Evolutionary conservation across 306 rosid species (phyloP), one percentile per base, ranked within the genome.

Genomic region (Neltuma alba): DNA sequence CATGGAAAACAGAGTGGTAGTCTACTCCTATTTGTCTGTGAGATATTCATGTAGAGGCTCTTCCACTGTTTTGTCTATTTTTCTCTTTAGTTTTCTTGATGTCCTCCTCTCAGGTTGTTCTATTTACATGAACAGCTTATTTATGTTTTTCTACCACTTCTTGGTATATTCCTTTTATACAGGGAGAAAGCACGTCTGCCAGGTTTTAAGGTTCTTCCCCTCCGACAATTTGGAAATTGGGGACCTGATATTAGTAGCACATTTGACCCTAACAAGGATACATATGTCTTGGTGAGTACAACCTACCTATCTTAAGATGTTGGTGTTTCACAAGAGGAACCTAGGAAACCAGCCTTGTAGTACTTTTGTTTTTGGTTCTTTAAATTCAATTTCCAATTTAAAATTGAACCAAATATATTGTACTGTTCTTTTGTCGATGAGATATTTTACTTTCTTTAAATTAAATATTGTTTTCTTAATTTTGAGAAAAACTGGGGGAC

Each of bases 141-240:
- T 76, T 80, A 30, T 58, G 41, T 72, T 85, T 63, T 72, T 52
- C 21, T 60, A 28, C 48, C 64, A 81, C 78, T 25, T 78, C 73
- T 71, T 38, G 55, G 61, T 80, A 28, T 79, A 76, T 65, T 64
- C 83, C 38, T 80, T 76, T 61, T 82, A 68, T 50, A 68, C 97
- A 94, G 99, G 89, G 87, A 79, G 27, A 86, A 79, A 84, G 99
- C 97, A 76, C 88, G 92, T 87, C 85, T 94, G 90, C 91, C 92
- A 64, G 93, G 91, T 72, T 94, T 94, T 80, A 79, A 89, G 62
- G 93, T 92, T 85, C 90, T 94, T 37, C 97, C 99, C 76, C 97
- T 94, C 42, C 89, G 77, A 34, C 94, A 94, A 85, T 92, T 94
- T 83, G 99, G 97, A 87, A 84, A 54, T 74, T 94, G 97, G 99